Conservation (phyloP, 139 green algal species). For the Chlamydomonas asymmetrica region DNA sequence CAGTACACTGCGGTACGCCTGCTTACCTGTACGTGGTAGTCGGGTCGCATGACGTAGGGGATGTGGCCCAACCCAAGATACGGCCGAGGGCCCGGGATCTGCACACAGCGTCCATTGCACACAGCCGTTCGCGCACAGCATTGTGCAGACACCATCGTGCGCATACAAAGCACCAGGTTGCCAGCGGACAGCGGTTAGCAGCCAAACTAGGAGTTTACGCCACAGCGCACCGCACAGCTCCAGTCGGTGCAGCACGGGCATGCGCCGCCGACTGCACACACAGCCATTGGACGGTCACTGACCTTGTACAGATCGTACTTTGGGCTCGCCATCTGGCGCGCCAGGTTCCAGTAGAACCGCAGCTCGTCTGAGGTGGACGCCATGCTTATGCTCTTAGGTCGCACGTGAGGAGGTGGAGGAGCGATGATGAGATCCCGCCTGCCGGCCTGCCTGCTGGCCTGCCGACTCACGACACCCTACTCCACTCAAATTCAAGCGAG, state of each 20-base stretch:
- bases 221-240: neutral
- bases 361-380: conserved; percentile 44
- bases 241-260: too few species aligned
- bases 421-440: too few species aligned
- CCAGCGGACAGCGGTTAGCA: neutral
- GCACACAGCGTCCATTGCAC: neutral
- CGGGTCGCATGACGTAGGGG: conserved; percentile 45
- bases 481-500: too few species aligned
- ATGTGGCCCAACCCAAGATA: conserved; percentile 42
- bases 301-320: conserved; percentile 52
- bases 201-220: neutral
- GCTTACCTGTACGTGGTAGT: conserved; percentile 57
- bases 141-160: neutral
- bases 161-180: neutral
- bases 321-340: conserved; percentile 22
- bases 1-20: neutral
- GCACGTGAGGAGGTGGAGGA: too few species aligned
- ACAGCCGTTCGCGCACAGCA: neutral
- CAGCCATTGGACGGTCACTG: neutral
- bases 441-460: too few species aligned
- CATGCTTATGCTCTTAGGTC: too few species aligned
- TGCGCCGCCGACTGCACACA: too few species aligned
- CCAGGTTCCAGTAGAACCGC: conserved; percentile 46
- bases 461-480: too few species aligned
- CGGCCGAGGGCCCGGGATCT: conserved; percentile 24